A percentile compares a stretch with the other conserved stretches of the same genome.
These are phyloP conservation scores for Diaporthe velutina DNA, from an alignment of 2,329 filamentous ascomycete species.

Conservation along the genomic window DNA sequence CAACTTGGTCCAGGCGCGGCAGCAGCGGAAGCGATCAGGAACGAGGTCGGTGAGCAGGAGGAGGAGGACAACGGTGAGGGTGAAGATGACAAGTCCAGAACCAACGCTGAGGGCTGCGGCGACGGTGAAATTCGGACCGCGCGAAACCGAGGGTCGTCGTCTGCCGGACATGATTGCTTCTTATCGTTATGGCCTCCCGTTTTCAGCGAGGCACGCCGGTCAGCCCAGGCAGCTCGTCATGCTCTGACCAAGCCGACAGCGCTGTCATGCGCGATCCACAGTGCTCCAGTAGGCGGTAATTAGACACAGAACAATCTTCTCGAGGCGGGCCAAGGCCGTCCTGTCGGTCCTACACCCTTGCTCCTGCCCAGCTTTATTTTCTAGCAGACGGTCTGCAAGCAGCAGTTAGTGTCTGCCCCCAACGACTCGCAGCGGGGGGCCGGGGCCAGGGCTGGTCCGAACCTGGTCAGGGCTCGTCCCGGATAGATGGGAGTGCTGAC, in stretches of 20 bases:
- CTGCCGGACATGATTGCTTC: conserved; percentile 19
- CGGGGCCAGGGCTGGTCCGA: not conserved
- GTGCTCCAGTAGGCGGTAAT: conserved; percentile 23
- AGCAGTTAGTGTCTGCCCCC: not conserved
- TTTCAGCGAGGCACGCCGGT: not conserved
- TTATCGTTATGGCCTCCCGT: not conserved
- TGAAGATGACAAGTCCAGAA: conserved; percentile 2
- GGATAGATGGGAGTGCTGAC: conserved; percentile 21
- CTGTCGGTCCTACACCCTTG: conserved; percentile 21
- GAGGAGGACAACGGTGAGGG: not conserved
- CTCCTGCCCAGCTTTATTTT: not conserved
- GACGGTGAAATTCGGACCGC: not conserved
- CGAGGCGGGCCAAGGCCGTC: conserved; percentile 8
- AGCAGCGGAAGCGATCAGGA: conserved; percentile 4
- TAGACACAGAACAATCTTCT: conserved; percentile 7
- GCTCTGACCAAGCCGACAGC: not conserved
- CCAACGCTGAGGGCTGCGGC: not conserved
- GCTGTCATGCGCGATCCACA: conserved; percentile 21
- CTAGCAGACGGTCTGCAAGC: not conserved
- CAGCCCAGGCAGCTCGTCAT: conserved; percentile 11
- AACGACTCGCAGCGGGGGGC: conserved; percentile 1
- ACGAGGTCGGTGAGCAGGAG: conserved; percentile 7
- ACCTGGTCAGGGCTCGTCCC: conserved; percentile 21
- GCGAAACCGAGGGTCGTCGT: not conserved
- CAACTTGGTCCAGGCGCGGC: conserved; percentile 17